Evolutionary conservation across 2,329 filamentous ascomycete genomes (phyloP), one percentile per base, ranked within the genome.

Genomic region (Beauveria sp.): DNA sequence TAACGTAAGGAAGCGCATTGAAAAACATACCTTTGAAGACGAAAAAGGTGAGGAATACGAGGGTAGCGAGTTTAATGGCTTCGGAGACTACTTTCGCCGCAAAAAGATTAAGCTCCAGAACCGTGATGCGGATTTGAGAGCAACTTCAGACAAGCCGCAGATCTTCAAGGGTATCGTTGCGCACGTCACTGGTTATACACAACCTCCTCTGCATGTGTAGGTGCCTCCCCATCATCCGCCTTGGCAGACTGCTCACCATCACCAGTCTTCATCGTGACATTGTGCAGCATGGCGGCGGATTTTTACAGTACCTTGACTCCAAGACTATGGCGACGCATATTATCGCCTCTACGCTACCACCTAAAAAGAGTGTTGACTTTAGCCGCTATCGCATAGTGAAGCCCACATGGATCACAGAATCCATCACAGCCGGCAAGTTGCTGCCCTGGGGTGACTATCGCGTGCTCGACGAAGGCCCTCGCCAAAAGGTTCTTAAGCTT

Each of bases 91-190:
- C 74, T 96, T 97, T 72, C 84, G 93, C 55, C 88, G 93, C 61
- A 99, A 99, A 79, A 97, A 96, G 80, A 87, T 96, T 74, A 99
- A 99, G 72, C 82, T 99, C 3, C 95, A 98, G 74, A 99, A 99
- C 70, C 83, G 95, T 34, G 95, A 99, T 75, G 87, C 87, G 9
- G 85, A 96, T 60, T 79, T 96, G 50, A 87, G 93, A 63, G 83
- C 88, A 38, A 79, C 84, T 4, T 75, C 78, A 0, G 86, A 88
- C 66, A 91, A 89, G 65, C 91, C 92, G 10, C 86, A 85, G 64
- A 91, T 99, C 58, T 99, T 99, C 80, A 91, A 88, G 67, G 92
- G 91, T 0, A 83, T 98, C 9, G 92, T 96, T 14, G 91, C 88
- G 10, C 91, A 97, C 74, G 89, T 99, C 26, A 96, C 93, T 68